Conservation (phyloP, 139 green algal species). For the Coelastrella sp. region DNA sequence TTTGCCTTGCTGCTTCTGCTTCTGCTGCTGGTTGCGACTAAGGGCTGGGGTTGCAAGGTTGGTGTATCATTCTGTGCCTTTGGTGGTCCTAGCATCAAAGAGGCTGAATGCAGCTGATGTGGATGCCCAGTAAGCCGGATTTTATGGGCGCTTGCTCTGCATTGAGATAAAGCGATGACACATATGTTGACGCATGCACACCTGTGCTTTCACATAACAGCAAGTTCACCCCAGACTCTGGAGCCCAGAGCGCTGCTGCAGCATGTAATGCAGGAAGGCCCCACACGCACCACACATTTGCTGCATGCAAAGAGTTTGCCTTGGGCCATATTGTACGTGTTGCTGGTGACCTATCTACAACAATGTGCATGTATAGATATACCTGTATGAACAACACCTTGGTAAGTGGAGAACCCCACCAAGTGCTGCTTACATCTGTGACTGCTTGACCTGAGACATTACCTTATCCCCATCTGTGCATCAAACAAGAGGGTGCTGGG, state of each 20-base stretch:
- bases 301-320: too few species aligned
- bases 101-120: conserved; percentile 26
- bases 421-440: background rate
- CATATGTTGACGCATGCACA: background rate
- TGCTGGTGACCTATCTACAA: too few species aligned
- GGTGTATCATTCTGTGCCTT: background rate
- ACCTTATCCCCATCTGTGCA: conserved; percentile 3
- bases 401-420: background rate
- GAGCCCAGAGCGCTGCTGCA: too few species aligned
- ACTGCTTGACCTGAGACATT: background rate
- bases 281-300: too few species aligned
- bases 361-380: background rate
- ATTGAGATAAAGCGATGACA: background rate
- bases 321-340: too few species aligned
- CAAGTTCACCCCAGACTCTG: too few species aligned
- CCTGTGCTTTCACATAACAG: background rate
- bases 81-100: conserved; percentile 7
- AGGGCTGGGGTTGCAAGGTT: background rate
- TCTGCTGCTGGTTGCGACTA: background rate
- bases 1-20: conserved; percentile 1
- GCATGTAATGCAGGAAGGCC: too few species aligned
- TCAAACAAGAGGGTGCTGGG: conserved; percentile 13
- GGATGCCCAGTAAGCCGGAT: background rate
- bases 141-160: background rate
- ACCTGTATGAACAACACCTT: background rate